Evolutionary conservation across 139 green algal genomes (phyloP).

Genomic region (Picochlorum costavermella): DNA sequence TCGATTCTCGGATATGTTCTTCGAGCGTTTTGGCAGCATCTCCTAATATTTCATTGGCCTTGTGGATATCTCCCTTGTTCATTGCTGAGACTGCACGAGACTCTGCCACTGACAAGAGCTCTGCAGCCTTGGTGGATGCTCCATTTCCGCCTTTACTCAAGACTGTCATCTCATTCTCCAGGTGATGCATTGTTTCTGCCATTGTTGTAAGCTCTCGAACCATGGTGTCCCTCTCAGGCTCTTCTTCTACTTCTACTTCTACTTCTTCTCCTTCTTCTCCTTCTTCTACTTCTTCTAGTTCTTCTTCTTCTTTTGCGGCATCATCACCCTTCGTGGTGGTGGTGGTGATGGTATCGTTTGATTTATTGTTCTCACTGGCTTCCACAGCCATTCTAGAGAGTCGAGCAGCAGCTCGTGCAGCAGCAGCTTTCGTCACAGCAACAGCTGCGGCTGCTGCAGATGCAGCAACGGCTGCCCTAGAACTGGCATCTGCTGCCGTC

Average conservation of each 20-base stretch:
- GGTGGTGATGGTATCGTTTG: background rate
- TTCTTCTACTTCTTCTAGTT: background rate
- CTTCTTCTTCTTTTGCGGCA: background rate
- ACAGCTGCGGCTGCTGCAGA: slow-evolving; percentile 71
- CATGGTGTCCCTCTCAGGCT: background rate
- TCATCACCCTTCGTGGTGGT: background rate
- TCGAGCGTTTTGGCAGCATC: slow-evolving; percentile 14
- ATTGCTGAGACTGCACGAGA: slow-evolving; percentile 8
- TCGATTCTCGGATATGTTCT: background rate
- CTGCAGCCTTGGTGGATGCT: slow-evolving; percentile 5
- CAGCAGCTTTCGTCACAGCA: slow-evolving; percentile 77
- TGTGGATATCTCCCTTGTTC: slow-evolving; percentile 11
- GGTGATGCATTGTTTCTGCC: slow-evolving; percentile 18
- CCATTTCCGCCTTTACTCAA: background rate
- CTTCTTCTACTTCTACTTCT: background rate
- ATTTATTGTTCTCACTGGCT: background rate
- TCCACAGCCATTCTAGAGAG: slow-evolving; percentile 10
- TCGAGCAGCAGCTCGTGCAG: slow-evolving; percentile 57
- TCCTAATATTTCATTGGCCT: slow-evolving; percentile 13
- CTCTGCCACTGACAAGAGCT: slow-evolving; percentile 11
- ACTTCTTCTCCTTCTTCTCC: background rate
- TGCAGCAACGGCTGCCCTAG: slow-evolving; percentile 73
- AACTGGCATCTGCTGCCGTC: slow-evolving; percentile 69
- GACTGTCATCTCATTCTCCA: slow-evolving; percentile 18
- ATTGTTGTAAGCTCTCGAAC: slow-evolving; percentile 13